Evolutionary conservation across 1,139 yeast species (phyloP), one percentile per base, ranked within the genome.

Genomic region (Yamadazyma triangularis): DNA sequence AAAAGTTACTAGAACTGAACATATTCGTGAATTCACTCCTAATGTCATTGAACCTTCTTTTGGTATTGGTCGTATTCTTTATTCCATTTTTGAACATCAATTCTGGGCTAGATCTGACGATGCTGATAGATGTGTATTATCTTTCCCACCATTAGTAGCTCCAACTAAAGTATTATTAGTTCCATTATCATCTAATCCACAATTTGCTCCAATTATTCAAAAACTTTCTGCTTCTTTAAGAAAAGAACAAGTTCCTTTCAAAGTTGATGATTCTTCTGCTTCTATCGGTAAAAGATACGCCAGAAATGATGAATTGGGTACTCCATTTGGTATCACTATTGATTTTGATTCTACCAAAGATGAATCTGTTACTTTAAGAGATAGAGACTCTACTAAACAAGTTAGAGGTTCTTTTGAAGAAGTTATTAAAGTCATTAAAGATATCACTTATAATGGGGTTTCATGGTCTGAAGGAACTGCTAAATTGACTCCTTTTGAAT

Each of bases 1-100:
- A 49, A 79, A 84, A 69, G 82, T 77, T 51, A 78, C 82, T 34
- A 80, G 79, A 56, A 81, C 83, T 32, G 95, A 87, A 64, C 95
- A 89, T 58, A 73, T 91, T 37, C 86, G 98, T 57, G 98, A 93
- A 65, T 93, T 67, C 65, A 86, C 89, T 45, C 99, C 99, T 42
- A 89, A 87, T 56, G 99, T 93, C 39, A 93, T 93, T 53, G 99
- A 93, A 67, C 99, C 99, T 42, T 93, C 99, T 6, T 93, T 93
- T 53, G 99, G 99, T 75, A 85, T 93, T 56, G 98, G 98, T 41
- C 91, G 99, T 71, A 87, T 93, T 56, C 70, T 93, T 45, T 93
- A 93, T 67, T 76, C 96, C 28, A 65, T 91, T 45, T 83, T 89
- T 54, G 99, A 93, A 69, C 99, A 93, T 64, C 76, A 77, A 38